These are phyloP conservation scores for Cladosporium sp. DNA, from an alignment of 2,329 filamentous ascomycete genomes.

Conservation along the genomic window DNA sequence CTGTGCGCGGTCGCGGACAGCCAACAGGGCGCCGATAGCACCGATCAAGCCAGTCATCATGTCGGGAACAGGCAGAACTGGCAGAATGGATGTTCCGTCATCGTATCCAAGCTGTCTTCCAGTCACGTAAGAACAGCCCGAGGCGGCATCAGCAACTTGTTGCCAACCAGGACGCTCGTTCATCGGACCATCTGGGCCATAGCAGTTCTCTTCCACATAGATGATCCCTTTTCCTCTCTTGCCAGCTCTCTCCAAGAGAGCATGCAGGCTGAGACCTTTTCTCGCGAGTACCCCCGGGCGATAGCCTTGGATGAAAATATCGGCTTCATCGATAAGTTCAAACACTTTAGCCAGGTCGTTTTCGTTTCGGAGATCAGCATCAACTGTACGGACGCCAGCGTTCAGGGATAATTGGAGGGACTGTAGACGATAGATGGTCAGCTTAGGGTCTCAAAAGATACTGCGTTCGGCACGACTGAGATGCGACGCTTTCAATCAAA, in stretches of 20 bases:
- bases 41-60: slow-evolving; percentile 34
- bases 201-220: slow-evolving; percentile 55
- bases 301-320: slow-evolving; percentile 54
- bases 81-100: slow-evolving; percentile 30
- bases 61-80: slow-evolving; percentile 33
- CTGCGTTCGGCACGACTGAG: not conserved
- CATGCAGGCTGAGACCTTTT: slow-evolving; percentile 46
- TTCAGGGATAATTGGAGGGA: slow-evolving; percentile 4
- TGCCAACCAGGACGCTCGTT: slow-evolving; percentile 53
- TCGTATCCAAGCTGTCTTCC: slow-evolving; percentile 38
- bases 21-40: slow-evolving; percentile 31
- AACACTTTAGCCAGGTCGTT: slow-evolving; percentile 42
- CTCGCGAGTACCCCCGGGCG: slow-evolving; percentile 51
- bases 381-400: not conserved
- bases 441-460: not conserved
- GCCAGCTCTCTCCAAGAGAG: slow-evolving; percentile 44
- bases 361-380: slow-evolving; percentile 42
- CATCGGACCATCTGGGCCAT: slow-evolving; percentile 54
- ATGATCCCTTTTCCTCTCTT: slow-evolving; percentile 47
- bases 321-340: slow-evolving; percentile 48
- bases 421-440: not conserved
- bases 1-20: slow-evolving; percentile 41
- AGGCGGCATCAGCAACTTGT: slow-evolving; percentile 52
- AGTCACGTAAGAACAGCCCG: slow-evolving; percentile 41
- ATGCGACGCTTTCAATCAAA: no score